Evolutionary conservation across 2,329 filamentous ascomycete genomes (phyloP), one percentile per base, ranked within the genome.

Genomic region (Penicillium sumatraense): DNA sequence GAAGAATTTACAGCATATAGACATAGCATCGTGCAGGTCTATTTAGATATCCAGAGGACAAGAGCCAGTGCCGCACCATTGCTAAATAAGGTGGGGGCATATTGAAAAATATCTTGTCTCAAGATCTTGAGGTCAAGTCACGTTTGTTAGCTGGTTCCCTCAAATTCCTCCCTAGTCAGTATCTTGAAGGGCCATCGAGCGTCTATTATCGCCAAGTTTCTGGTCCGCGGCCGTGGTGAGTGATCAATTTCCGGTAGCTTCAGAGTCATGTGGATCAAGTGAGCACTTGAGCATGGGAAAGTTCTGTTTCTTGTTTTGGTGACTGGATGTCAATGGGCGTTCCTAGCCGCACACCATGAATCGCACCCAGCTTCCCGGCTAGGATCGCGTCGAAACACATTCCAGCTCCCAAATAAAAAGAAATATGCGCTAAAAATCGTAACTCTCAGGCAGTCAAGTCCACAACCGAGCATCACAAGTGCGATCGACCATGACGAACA

Each of bases 1-100:
- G 29, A 13, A 14, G 42, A 29, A 24, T 61, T 61, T 60, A 62
- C 62, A 58, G 42, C 57, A 58, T 49, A 55, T 51, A 52, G 49
- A 58, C 48, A 48, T 35, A 24, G 21, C 8, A 6, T 44, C 23
- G 40, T 11, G n/a, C n/a, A 53, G 51, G 44, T 50, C 40, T 45
- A 58, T 56, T 51, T 24, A 31, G n/a, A 14, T 3, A 31, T n/a
- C n/a, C n/a, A 42, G 40, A 51, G 26, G 33, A 38, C 31, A 58
- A 51, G 23, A 31, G 33, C 33, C 56, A 27, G 47, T 53, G 48
- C 56, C 51, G 33, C 18, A 53, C 41, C 38, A 42, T 23, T 16
- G 45, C 54, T 45, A 53, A 47, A 60, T 33, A 41, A 51, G 41
- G 26, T 21, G 21, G 24, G n/a, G 26, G n/a, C 20, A 44, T 41